These are phyloP conservation scores for Sporothrix mexicana DNA, from an alignment of 2,329 filamentous ascomycete species.

Conservation along the genomic window DNA sequence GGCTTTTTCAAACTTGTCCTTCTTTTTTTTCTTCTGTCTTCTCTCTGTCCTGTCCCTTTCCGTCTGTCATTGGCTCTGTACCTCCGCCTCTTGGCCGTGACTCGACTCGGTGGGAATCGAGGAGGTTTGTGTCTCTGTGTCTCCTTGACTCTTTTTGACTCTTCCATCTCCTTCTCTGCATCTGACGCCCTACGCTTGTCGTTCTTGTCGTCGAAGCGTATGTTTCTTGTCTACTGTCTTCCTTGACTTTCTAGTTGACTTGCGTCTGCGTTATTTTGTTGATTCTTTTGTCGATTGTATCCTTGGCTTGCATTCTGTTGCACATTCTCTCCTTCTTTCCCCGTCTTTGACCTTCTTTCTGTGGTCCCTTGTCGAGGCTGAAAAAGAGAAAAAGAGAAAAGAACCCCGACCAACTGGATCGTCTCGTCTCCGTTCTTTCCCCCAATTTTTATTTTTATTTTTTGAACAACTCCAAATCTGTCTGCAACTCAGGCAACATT, in stretches of 20 bases:
- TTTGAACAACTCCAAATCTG: background rate
- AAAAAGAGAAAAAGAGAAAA: background rate
- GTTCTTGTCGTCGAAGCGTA: background rate
- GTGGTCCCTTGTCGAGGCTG: slow-evolving; percentile 20
- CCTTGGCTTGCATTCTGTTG: background rate
- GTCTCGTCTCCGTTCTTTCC: background rate
- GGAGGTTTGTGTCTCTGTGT: background rate
- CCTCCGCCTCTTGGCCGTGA: slow-evolving; percentile 11
- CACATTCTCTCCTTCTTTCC: background rate
- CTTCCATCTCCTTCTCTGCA: background rate
- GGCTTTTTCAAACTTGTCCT: background rate
- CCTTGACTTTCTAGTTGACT: background rate
- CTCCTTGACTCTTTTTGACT: no score
- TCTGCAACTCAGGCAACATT: background rate
- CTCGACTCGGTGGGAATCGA: slow-evolving; percentile 18
- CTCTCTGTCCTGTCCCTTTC: background rate
- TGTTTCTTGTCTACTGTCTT: background rate
- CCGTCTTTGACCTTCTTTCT: slow-evolving; percentile 18
- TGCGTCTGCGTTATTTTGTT: background rate
- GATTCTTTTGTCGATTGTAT: no score
- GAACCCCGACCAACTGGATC: background rate
- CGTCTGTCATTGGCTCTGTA: background rate
- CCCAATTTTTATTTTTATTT: background rate
- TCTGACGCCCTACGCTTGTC: background rate
- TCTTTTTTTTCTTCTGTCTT: background rate